Base-by-base conservation (phyloP, 805 yeast species). In the Ogataea haglerorum region DNA sequence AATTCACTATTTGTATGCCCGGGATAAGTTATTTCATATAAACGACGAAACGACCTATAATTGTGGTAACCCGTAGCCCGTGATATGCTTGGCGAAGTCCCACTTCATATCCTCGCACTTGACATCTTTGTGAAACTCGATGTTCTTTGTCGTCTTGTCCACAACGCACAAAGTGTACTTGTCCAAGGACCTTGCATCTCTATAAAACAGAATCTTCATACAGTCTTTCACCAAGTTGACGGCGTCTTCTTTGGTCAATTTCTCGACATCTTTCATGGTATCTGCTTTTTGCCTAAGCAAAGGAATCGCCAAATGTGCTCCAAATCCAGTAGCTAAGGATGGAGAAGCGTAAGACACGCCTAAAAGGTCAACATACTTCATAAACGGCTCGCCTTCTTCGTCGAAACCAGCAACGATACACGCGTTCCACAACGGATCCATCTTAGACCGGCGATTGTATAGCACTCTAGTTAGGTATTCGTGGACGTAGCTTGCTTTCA, bases 381-480 rank as follows among this genome's bases (percentile, higher is more conserved):
- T 72, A 54, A 85, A 85, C 32, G 93, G 88, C 51, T 76, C 72
- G 34, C 68, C 73, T 42, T 80, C 80, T 48, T 76, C 79, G 59
- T 85, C 84, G 52, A 84, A 72, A 8, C 99, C 99, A 10, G 89
- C 96, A 38, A 93, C 97, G 42, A 93, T 72, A 27, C 85, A 68
- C 1, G 98, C 84, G 65, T 93, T 93, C 98, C 98, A 93, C 49
- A 89, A 72, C 17, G 99, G 99, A 61, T 93, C 80, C 91, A 93
- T 82, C 65, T 93, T 89, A 38, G 85, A 75, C 65, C 99, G 78
- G 65, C 98, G 82, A 50, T 76, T 70, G 67, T 93, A 93, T 73
- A 91, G 72, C 31, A 91, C 82, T 45, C 84, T 78, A 34, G 91
- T 80, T 51, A 93, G 70, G 63, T 89, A 93, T 60, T 86, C 91